Evolutionary conservation across 2,329 filamentous ascomycete species (phyloP).

Genomic region (Aspergillus caelatus): DNA sequence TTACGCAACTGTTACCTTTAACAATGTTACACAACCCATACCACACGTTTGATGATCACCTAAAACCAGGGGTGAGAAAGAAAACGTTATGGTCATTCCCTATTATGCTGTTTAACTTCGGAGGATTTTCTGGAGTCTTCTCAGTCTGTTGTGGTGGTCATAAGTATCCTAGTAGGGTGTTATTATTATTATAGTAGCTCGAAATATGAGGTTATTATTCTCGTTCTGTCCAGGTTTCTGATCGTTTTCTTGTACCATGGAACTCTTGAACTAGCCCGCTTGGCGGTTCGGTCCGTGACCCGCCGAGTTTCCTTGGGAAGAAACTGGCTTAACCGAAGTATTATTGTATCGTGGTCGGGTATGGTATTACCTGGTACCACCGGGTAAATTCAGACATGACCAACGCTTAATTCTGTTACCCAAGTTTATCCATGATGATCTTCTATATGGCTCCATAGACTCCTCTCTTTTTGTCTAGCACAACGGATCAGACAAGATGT

Average conservation of each 20-base stretch:
- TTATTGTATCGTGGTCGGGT: not conserved
- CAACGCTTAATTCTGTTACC: not conserved
- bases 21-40: not conserved
- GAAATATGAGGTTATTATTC: not conserved
- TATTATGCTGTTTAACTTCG: not conserved
- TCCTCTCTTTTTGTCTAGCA: not conserved
- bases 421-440: not conserved
- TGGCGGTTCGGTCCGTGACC: conserved; percentile 5
- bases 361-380: not conserved
- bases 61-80: not conserved
- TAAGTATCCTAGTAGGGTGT: not conserved
- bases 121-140: not conserved
- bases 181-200: not conserved
- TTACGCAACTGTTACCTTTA: not conserved
- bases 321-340: not conserved
- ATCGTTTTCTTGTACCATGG: conserved; percentile 1
- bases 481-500: not conserved
- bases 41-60: not conserved
- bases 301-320: not conserved
- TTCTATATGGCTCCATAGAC: not conserved
- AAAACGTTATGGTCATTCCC: not conserved
- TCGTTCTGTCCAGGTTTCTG: not conserved
- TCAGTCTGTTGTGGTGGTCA: not conserved
- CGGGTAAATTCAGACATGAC: not conserved
- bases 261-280: not conserved